A percentile compares a stretch with the other conserved stretches of the same genome.
Conservation (phyloP, 139 green algal genomes). For the Chlamydomonas sp. region DNA sequence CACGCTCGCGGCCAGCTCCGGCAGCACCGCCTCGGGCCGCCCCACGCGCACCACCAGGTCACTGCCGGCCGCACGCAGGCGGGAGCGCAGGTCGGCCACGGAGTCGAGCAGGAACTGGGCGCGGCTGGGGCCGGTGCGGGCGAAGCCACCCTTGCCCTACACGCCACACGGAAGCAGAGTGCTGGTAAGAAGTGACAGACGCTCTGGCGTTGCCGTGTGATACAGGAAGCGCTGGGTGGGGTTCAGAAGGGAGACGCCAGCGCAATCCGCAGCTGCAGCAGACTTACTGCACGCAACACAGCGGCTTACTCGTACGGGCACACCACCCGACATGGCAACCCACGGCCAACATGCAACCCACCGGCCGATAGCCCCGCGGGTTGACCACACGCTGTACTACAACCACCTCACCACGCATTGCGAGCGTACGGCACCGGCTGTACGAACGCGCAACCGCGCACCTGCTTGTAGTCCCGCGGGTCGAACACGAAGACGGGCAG, state of each 20-base stretch:
- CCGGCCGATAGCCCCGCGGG: no score
- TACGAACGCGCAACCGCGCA: not conserved
- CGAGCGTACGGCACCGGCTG: not conserved
- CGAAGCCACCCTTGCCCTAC: constrained; percentile 61
- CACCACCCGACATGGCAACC: no score
- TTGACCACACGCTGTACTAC: not conserved
- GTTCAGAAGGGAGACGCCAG: no score
- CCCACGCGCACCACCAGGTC: constrained; percentile 73
- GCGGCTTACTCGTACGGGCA: no score
- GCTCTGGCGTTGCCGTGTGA: no score
- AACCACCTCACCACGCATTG: not conserved
- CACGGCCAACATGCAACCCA: no score
- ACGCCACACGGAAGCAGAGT: no score
- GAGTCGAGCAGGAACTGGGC: constrained; percentile 63
- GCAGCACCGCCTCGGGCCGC: constrained; percentile 68
- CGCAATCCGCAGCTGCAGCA: no score
- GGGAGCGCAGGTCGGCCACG: constrained; percentile 63
- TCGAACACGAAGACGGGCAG: constrained; percentile 75
- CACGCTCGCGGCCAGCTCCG: constrained; percentile 36
- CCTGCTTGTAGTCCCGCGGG: constrained; percentile 71
- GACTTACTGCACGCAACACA: no score
- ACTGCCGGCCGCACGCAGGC: constrained; percentile 52
- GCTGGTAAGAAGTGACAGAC: no score
- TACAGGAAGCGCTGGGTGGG: no score
- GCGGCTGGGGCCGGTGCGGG: constrained; percentile 66